A percentile compares a stretch with the other conserved stretches of the same genome.
These are phyloP conservation scores for Eruca vesicaria DNA, from an alignment of 441 rosid species.

Conservation along the genomic window DNA sequence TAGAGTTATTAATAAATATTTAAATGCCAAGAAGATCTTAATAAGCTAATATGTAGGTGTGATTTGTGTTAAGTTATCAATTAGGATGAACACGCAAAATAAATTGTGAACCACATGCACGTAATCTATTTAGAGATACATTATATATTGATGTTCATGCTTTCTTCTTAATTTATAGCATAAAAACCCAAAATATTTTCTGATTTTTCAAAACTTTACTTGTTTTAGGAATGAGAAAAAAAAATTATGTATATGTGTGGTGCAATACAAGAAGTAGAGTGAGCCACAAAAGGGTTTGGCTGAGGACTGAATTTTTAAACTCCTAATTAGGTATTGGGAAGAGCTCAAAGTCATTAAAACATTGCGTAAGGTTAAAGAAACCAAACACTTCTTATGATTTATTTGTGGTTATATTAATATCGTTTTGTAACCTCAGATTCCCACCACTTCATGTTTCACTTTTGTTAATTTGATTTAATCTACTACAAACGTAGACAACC, in stretches of 20 bases:
- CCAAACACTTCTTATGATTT: slow-evolving; percentile 31
- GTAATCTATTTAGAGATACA: slow-evolving; percentile 3
- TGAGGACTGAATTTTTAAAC: slow-evolving; percentile 32
- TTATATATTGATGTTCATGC: neutral
- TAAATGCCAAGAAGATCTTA: neutral
- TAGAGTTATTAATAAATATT: neutral
- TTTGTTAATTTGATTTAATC: neutral
- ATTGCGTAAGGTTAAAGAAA: slow-evolving; percentile 35
- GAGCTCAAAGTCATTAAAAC: slow-evolving; percentile 35
- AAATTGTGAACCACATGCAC: slow-evolving; percentile 19
- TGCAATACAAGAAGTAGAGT: slow-evolving; percentile 28
- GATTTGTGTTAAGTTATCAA: slow-evolving; percentile 22
- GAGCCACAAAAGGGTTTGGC: slow-evolving; percentile 39
- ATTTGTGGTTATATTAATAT: slow-evolving; percentile 19
- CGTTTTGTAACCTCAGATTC: slow-evolving; percentile 25
- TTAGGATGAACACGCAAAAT: slow-evolving; percentile 33
- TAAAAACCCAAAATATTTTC: neutral
- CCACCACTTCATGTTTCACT: slow-evolving; percentile 15
- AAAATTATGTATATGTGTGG: slow-evolving; percentile 24
- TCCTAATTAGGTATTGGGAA: slow-evolving; percentile 39
- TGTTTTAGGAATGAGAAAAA: neutral
- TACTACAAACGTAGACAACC: slow-evolving; percentile 21
- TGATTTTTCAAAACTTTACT: neutral
- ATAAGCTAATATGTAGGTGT: slow-evolving; percentile 12
- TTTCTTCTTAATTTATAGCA: neutral